A percentile compares a stretch with the other conserved stretches of the same genome.
phyloP scores from a whole-genome alignment of 495 filamentous ascomycete genomes.

The Parachaetomium inaequale region DNA sequence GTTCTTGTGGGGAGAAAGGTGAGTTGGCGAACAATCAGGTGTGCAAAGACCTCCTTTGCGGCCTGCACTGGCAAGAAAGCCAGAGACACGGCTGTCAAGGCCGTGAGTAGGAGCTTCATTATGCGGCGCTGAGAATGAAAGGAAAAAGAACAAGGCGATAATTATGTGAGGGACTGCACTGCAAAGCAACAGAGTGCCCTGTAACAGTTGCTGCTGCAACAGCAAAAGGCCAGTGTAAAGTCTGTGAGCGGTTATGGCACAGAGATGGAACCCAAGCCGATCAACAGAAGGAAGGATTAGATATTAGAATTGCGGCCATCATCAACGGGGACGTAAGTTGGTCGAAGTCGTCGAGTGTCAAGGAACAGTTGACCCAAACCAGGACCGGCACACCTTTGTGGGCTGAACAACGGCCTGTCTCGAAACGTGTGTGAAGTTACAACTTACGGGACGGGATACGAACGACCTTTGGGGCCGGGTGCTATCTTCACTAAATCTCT shows the following conservation, averaged over 20 bases:
- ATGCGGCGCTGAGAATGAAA: not conserved
- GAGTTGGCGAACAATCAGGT: conserved; percentile 23
- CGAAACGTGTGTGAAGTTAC: not conserved
- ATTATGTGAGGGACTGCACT: too few relatives aligned
- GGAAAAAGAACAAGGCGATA: too few relatives aligned
- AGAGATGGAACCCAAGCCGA: too few relatives aligned
- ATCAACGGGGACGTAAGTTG: too few relatives aligned
- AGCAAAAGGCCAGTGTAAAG: too few relatives aligned
- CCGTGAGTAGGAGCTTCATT: conserved; percentile 11
- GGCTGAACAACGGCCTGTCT: not conserved
- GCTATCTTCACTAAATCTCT: too few relatives aligned
- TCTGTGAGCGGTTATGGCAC: too few relatives aligned
- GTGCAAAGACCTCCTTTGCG: conserved; percentile 28
- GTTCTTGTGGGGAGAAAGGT: not conserved
- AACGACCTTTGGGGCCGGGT: not conserved
- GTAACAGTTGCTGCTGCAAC: too few relatives aligned
- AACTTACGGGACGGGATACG: not conserved
- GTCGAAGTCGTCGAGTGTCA: not conserved
- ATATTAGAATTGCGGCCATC: too few relatives aligned
- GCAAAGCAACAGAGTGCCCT: too few relatives aligned
- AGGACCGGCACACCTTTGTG: not conserved
- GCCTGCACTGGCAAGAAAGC: not conserved
- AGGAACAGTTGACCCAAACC: not conserved
- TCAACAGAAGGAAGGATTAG: too few relatives aligned
- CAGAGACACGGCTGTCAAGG: too few relatives aligned